These are phyloP conservation scores for Paragyromitra xinjiangensis DNA, from an alignment of 495 filamentous ascomycete genomes.

Conservation along the genomic window DNA sequence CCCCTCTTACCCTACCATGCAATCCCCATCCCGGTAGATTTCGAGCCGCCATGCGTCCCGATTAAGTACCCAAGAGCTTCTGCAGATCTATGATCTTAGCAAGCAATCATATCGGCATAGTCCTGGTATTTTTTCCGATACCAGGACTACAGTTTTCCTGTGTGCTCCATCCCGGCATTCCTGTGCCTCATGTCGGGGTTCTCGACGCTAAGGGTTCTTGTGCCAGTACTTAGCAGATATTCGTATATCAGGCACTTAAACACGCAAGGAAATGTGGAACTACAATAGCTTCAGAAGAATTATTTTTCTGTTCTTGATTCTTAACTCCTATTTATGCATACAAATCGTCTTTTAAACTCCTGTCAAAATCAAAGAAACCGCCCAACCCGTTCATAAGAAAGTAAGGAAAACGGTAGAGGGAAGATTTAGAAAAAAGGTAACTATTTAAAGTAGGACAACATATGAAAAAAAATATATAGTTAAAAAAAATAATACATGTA, in stretches of 20 bases:
- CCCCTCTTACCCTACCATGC: constrained; percentile 1
- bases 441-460: constrained; percentile 1
- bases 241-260: too few relatives aligned
- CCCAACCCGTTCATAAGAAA: background rate
- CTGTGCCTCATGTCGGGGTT: too few relatives aligned
- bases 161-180: background rate
- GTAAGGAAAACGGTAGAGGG: constrained; percentile 1
- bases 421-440: background rate
- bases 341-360: constrained; percentile 15
- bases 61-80: background rate
- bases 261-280: background rate
- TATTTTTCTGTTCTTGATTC: constrained; percentile 3
- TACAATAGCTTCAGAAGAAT: background rate
- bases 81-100: background rate
- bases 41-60: constrained; percentile 6
- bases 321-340: constrained; percentile 12
- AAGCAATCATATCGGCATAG: background rate
- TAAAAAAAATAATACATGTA: constrained; percentile 37
- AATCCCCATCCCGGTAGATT: background rate
- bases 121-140: background rate
- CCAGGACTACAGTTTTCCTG: background rate
- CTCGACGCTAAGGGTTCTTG: too few relatives aligned
- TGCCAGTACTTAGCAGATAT: too few relatives aligned
- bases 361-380: constrained; percentile 8
- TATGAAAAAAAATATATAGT: constrained; percentile 35